These are phyloP conservation scores for Sisymbrium altissimum DNA, from an alignment of 345 rosid species.

Conservation along the genomic window DNA sequence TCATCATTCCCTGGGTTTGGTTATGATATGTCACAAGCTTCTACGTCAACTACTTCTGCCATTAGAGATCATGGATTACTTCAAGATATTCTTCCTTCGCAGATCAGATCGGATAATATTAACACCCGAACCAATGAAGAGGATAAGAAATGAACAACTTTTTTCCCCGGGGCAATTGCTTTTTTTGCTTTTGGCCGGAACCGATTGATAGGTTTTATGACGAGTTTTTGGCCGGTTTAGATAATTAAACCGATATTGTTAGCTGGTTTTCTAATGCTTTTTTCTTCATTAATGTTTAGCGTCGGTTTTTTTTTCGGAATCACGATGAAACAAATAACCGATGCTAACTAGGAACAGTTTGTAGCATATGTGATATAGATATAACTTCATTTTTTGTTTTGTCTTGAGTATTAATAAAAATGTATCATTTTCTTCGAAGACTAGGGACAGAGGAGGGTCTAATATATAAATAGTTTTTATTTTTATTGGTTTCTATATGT, in stretches of 20 bases:
- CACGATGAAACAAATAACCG: conserved; percentile 15
- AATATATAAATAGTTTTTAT: background rate
- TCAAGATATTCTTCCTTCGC: conserved; percentile 85
- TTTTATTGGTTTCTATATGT: background rate
- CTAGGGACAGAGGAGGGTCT: background rate
- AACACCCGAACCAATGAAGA: conserved; percentile 18
- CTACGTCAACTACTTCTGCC: conserved; percentile 29
- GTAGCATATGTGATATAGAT: conserved; percentile 27
- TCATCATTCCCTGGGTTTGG: conserved; percentile 31
- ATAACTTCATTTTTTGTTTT: conserved; percentile 18
- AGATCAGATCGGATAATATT: conserved; percentile 39
- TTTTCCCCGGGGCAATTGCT: background rate
- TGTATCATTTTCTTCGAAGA: background rate
- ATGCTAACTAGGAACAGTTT: conserved; percentile 25
- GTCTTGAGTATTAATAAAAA: background rate
- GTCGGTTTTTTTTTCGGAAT: conserved; percentile 13
- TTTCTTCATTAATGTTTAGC: conserved; percentile 20
- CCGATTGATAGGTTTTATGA: conserved; percentile 16
- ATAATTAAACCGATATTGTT: background rate
- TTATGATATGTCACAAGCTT: conserved; percentile 27
- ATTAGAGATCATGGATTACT: conserved; percentile 78
- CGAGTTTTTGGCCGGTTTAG: conserved; percentile 31
- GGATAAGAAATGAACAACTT: conserved; percentile 11
- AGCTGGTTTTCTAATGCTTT: conserved; percentile 13
- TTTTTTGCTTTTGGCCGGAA: conserved; percentile 18